phyloP scores from a whole-genome alignment of 345 rosid species.

The Moricandia moricandioides region DNA sequence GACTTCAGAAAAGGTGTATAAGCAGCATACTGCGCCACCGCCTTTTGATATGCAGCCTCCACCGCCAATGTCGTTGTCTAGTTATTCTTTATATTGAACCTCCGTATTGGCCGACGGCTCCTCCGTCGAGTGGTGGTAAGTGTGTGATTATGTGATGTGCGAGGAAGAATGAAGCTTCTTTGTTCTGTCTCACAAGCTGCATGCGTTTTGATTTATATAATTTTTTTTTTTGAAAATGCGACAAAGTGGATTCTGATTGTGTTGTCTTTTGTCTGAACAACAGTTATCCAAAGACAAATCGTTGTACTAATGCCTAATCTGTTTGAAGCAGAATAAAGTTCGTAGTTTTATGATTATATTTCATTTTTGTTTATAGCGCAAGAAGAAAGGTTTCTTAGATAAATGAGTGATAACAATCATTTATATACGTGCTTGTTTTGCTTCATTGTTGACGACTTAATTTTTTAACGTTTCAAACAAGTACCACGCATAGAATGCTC shows the following conservation, averaged over 20 bases:
- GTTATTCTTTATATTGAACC: slow-evolving; percentile 18
- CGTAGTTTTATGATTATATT: not conserved
- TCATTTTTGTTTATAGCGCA: too few species aligned
- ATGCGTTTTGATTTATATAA: not conserved
- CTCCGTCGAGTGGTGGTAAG: not conserved
- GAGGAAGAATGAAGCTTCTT: not conserved
- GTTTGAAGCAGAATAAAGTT: not conserved
- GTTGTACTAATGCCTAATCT: not conserved
- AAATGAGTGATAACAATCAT: not conserved
- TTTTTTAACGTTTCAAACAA: not conserved
- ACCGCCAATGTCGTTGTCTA: slow-evolving; percentile 1
- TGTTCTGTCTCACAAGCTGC: not conserved
- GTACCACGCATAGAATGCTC: not conserved
- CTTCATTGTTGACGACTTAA: not conserved
- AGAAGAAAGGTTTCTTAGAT: not conserved
- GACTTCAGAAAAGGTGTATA: not conserved
- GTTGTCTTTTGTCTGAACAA: not conserved
- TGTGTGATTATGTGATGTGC: slow-evolving; percentile 28
- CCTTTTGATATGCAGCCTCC: not conserved
- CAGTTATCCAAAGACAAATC: not conserved
- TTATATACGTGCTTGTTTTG: not conserved
- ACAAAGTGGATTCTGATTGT: not conserved
- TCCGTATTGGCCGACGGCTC: slow-evolving; percentile 4
- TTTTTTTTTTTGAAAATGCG: slow-evolving; percentile 13
- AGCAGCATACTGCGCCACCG: slow-evolving; percentile 20